Percentiles rank a stretch among this genome's conserved stretches.
These are phyloP conservation scores for Boletus reticuloceps DNA, from an alignment of 768 basidiomycete species.

Conservation along the genomic window DNA sequence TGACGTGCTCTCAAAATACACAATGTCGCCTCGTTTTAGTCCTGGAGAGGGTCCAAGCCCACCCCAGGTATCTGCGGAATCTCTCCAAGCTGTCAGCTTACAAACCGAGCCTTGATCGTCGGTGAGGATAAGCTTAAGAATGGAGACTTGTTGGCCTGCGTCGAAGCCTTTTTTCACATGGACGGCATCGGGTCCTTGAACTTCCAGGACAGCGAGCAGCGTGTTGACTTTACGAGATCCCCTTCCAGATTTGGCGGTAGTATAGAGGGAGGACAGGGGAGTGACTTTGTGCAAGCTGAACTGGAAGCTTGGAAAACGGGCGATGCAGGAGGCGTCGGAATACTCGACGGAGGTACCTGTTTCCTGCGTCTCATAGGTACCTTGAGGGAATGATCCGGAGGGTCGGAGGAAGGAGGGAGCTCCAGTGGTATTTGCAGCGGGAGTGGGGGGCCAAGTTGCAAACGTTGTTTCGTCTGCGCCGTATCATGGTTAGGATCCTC, in stretches of 20 bases:
- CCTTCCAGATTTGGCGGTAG: constrained; percentile 27
- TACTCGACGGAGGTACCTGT: constrained; percentile 47
- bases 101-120: constrained; percentile 68
- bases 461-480: constrained; percentile 46
- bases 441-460: constrained; percentile 60
- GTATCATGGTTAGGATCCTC: neutral
- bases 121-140: constrained; percentile 70
- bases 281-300: constrained; percentile 64
- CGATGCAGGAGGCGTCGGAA: constrained; percentile 70
- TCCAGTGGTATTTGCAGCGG: constrained; percentile 20
- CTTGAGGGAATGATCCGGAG: constrained; percentile 25
- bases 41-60: constrained; percentile 38
- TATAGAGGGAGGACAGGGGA: constrained; percentile 42
- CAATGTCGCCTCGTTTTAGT: constrained; percentile 68
- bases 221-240: constrained; percentile 52
- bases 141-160: constrained; percentile 63
- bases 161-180: constrained; percentile 66
- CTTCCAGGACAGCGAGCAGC: constrained; percentile 67
- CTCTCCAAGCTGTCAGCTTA: constrained; percentile 78
- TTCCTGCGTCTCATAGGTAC: constrained; percentile 43
- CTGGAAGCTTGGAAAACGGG: constrained; percentile 69
- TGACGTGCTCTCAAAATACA: constrained; percentile 64
- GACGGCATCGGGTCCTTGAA: constrained; percentile 73
- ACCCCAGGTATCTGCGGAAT: constrained; percentile 73
- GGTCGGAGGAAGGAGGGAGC: constrained; percentile 26